Percentiles rank a stretch among this genome's conserved stretches.
These are phyloP conservation scores for Pestalotiopsis sp. DNA, from an alignment of 2,329 filamentous ascomycete genomes.

Conservation along the genomic window DNA sequence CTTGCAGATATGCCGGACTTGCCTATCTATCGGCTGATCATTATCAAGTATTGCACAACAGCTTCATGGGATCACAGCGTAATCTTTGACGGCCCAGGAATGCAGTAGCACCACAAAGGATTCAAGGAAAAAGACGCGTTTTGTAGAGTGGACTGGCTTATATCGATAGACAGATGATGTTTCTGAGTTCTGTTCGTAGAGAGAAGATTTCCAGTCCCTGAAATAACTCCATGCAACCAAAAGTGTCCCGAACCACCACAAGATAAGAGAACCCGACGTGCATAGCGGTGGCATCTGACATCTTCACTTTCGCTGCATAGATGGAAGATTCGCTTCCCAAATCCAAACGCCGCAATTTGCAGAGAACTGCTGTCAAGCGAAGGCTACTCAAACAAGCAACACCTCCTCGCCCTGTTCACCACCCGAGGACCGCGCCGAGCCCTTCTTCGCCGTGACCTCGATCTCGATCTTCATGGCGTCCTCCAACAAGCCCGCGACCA, in stretches of 20 bases:
- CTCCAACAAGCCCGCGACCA: constrained; percentile 50
- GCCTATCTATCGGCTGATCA: not conserved
- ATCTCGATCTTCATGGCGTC: constrained; percentile 41
- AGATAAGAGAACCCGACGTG: not conserved
- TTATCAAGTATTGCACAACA: not conserved
- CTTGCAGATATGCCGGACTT: too few species aligned
- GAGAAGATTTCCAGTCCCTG: too few species aligned
- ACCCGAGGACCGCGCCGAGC: not conserved
- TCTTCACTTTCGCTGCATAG: too few species aligned
- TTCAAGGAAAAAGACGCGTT: too few species aligned
- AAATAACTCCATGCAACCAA: too few species aligned
- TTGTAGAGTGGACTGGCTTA: too few species aligned
- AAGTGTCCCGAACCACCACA: not conserved
- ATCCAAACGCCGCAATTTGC: too few species aligned
- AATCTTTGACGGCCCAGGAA: not conserved
- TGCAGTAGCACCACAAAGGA: not conserved
- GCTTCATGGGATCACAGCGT: not conserved
- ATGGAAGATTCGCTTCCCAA: too few species aligned
- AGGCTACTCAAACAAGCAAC: not conserved
- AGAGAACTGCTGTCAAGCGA: too few species aligned
- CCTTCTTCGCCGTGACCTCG: constrained; percentile 23
- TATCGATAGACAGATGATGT: too few species aligned
- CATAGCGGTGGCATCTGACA: not conserved
- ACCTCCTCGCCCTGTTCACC: not conserved
- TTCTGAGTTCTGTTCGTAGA: too few species aligned